These are phyloP conservation scores for Oryza coarctata DNA, from an alignment of 176 grass and related monocot species.

Conservation along the genomic window DNA sequence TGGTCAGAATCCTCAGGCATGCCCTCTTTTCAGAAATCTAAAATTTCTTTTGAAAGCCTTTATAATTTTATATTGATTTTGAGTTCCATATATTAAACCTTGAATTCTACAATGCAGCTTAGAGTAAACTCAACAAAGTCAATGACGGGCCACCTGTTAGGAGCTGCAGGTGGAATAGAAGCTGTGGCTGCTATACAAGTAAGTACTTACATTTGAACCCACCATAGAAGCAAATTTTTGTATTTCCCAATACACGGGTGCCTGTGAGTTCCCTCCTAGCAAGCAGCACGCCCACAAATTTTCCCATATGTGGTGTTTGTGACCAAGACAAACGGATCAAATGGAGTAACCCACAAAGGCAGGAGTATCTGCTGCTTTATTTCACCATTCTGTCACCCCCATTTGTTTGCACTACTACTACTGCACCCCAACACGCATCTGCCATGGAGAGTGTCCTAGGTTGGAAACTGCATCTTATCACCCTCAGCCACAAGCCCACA, in stretches of 20 bases:
- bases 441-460: not conserved
- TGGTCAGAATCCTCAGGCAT: constrained; percentile 76
- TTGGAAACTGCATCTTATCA: not conserved
- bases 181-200: constrained; percentile 92
- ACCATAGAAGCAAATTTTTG: not conserved
- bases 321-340: no score
- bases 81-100: constrained; percentile 4
- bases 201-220: not conserved
- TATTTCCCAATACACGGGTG: not conserved
- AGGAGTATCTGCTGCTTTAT: not conserved
- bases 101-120: constrained; percentile 54
- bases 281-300: not conserved
- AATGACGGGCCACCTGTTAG: constrained; percentile 95
- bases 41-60: not conserved
- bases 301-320: not conserved
- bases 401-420: not conserved
- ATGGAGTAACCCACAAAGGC: not conserved
- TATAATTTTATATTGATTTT: not conserved
- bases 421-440: not conserved
- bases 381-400: not conserved
- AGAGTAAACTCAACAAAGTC: constrained; percentile 97
- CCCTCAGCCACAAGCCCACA: not conserved
- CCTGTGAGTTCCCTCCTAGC: not conserved
- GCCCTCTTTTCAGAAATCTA: constrained; percentile 31
- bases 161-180: constrained; percentile 93